Evolutionary conservation across 2,329 filamentous ascomycete species (phyloP), one percentile per base, ranked within the genome.

Genomic region (Berkeleyomyces basicola): DNA sequence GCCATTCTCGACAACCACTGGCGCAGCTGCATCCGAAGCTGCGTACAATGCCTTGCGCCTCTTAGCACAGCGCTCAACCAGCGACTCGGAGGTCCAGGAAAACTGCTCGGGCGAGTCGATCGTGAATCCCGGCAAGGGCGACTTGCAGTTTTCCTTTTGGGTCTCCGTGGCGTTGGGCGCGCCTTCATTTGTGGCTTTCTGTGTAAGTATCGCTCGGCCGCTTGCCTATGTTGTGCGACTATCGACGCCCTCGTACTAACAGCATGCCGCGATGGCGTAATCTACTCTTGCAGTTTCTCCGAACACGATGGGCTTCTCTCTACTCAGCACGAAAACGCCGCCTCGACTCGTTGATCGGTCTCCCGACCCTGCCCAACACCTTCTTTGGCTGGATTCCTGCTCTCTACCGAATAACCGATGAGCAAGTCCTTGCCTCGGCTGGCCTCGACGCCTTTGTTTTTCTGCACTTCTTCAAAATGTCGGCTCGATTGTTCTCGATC

Each of bases 391-490:
- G 93, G 93, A 93, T 99, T 57, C 84, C 90, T 1, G 83, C 85
- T 2, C 75, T 99, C 47, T 93, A 90, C 76, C 82, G 76, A 67
- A 88, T 99, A 65, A 89, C 85, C 1, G 91, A 97, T 67, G 85
- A 95, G 70, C 87, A 97, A 73, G 84, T 99, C 3, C 78, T 99
- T 61, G 85, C 87, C 14, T 92, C 90, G 23, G 92, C 92, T 16
- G 93, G 93, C 0, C 80, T 99, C 59, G 93, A 99, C 76, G 93
- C 93, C 59, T 99, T 89, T 74, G 93, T 96, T 67, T 96, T 99
- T 71, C 79, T 99, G 11, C 82, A 86, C 14, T 99, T 99, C 74
- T 97, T 96, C 79, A 95, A 91, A 72, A 93, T 97, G 83, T 86
- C 92, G 10, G 88, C 90, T 67, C 88, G 87, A 66, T 87, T 96